phyloP scores from a whole-genome alignment of 208 protist genomes.

The Crithidia mellificae region DNA sequence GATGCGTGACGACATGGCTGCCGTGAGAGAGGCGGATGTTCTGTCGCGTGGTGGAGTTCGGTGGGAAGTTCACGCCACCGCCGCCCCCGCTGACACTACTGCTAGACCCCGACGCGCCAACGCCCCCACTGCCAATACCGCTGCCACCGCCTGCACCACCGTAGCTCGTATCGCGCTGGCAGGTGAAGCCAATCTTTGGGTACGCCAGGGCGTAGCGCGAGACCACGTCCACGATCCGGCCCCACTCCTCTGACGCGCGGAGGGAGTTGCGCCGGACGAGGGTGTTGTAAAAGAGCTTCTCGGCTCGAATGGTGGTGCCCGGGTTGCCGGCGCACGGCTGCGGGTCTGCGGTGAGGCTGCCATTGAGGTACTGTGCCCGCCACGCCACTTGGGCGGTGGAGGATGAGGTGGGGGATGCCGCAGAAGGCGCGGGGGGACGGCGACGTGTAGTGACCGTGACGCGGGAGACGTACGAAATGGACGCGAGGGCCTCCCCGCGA shows the following conservation, averaged over 20 bases:
- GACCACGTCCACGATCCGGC: slow-evolving; percentile 89
- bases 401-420: background rate
- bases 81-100: slow-evolving; percentile 2
- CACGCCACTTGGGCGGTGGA: slow-evolving; percentile 40
- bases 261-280: slow-evolving; percentile 75
- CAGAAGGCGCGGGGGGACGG: slow-evolving; percentile 2
- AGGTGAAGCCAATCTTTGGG: slow-evolving; percentile 73
- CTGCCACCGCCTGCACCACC: background rate
- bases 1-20: slow-evolving; percentile 46
- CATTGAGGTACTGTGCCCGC: slow-evolving; percentile 82
- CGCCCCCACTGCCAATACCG: too few species aligned
- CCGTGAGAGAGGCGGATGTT: slow-evolving; percentile 81
- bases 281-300: slow-evolving; percentile 92
- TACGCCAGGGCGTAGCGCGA: slow-evolving; percentile 87
- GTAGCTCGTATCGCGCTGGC: slow-evolving; percentile 42
- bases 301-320: slow-evolving; percentile 84
- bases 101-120: too few species aligned
- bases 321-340: slow-evolving; percentile 76
- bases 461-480: slow-evolving; percentile 82
- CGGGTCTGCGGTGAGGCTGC: slow-evolving; percentile 89
- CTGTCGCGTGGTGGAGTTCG: slow-evolving; percentile 57
- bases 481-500: slow-evolving; percentile 90
- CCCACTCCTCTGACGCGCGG: slow-evolving; percentile 92
- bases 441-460: slow-evolving; percentile 72
- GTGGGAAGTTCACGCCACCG: slow-evolving; percentile 56